Conservation (phyloP, 495 filamentous ascomycete genomes). For the Xylaria palmicola region DNA sequence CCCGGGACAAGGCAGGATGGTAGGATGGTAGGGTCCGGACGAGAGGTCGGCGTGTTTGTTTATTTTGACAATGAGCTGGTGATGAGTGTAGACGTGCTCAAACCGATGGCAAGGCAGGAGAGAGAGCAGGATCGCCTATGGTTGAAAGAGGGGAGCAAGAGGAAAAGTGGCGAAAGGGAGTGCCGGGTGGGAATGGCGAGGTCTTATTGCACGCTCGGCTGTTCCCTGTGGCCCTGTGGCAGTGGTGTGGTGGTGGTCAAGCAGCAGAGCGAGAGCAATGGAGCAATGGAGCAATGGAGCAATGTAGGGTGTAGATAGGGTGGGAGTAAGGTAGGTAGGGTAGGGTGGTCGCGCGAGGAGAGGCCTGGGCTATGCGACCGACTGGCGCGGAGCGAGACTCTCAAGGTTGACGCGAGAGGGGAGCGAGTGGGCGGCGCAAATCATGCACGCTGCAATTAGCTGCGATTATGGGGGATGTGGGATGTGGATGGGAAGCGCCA, state of each 20-base stretch:
- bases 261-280: too few species aligned
- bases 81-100: constrained; percentile 13
- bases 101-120: constrained; percentile 7
- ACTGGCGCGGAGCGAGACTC: neutral
- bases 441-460: constrained; percentile 27
- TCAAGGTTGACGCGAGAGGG: constrained; percentile 12
- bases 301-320: too few species aligned
- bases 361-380: constrained; percentile 3
- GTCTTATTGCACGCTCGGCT: constrained; percentile 31
- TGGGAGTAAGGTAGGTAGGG: constrained; percentile 9
- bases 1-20: constrained; percentile 8
- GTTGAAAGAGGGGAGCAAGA: constrained; percentile 19
- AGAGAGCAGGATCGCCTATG: constrained; percentile 18
- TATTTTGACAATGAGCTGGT: constrained; percentile 24
- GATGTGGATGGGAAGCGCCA: constrained; percentile 36
- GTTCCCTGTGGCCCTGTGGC: too few species aligned
- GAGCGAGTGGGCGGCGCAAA: constrained; percentile 30
- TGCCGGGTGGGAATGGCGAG: constrained; percentile 24
- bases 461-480: too few species aligned
- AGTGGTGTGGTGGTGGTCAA: too few species aligned
- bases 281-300: too few species aligned
- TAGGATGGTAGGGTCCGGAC: neutral
- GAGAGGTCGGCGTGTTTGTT: constrained; percentile 24
- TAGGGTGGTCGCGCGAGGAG: constrained; percentile 27
- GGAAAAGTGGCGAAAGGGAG: constrained; percentile 31